phyloP scores from a whole-genome alignment of 345 rosid genomes.

The Eucalyptus globulus region DNA sequence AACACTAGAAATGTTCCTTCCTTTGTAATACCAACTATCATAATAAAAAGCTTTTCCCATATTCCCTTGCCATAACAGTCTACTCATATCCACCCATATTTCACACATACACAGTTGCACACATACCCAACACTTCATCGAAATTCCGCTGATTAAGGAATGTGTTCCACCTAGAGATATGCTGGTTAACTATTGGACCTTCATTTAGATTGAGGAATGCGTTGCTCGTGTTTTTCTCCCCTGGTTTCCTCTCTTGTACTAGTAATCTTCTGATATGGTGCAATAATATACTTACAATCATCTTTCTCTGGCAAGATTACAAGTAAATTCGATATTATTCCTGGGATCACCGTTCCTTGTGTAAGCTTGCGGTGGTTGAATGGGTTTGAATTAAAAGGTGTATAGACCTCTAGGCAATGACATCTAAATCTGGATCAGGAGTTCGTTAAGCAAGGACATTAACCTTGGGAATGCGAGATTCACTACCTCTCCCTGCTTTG shows the following conservation, averaged over 20 bases:
- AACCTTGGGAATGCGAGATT: not conserved
- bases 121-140: not conserved
- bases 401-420: not conserved
- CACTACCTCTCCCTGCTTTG: not conserved
- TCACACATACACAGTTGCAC: no score
- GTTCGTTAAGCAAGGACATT: not conserved
- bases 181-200: not conserved
- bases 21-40: no score
- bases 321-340: not conserved
- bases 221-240: not conserved
- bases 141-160: slow-evolving; percentile 4
- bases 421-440: not conserved
- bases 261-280: not conserved
- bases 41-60: no score
- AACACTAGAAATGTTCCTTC: no score
- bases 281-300: not conserved
- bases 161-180: slow-evolving; percentile 11
- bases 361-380: not conserved
- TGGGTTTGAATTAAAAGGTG: not conserved
- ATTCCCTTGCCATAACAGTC: no score
- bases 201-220: not conserved
- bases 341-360: not conserved
- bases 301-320: not conserved
- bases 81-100: no score
- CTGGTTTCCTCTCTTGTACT: not conserved